These are phyloP conservation scores for Globisporangium cylindrosporum DNA, from an alignment of 352 stramenopile species.

Conservation along the genomic window DNA sequence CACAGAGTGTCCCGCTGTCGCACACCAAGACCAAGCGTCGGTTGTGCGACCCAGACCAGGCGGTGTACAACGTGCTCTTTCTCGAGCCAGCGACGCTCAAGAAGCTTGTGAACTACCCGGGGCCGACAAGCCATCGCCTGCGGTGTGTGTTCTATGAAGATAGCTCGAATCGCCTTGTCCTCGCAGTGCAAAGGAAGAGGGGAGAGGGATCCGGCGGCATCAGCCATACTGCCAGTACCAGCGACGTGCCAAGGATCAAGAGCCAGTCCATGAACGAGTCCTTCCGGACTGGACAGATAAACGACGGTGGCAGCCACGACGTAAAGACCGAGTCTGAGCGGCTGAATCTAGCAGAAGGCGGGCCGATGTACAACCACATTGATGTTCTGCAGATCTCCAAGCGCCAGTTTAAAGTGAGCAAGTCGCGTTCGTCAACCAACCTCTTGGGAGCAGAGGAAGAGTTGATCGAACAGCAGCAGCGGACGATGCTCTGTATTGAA, in stretches of 20 bases:
- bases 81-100: slow-evolving; percentile 60
- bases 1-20: slow-evolving; percentile 12
- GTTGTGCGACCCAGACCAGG: background rate
- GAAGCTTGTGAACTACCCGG: slow-evolving; percentile 49
- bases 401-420: slow-evolving; percentile 21
- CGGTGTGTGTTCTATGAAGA: slow-evolving; percentile 44
- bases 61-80: slow-evolving; percentile 48
- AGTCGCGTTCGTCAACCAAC: background rate
- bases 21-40: slow-evolving; percentile 10
- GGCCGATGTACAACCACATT: slow-evolving; percentile 37
- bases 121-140: slow-evolving; percentile 37
- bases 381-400: slow-evolving; percentile 55
- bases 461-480: slow-evolving; percentile 7
- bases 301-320: background rate
- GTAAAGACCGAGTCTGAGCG: slow-evolving; percentile 6
- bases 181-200: slow-evolving; percentile 25
- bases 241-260: background rate
- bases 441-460: background rate
- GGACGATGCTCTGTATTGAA: slow-evolving; percentile 53
- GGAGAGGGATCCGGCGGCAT: slow-evolving; percentile 3
- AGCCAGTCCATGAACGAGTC: background rate
- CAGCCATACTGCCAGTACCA: slow-evolving; percentile 1
- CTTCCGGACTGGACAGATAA: background rate
- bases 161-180: slow-evolving; percentile 34
- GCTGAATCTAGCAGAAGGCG: slow-evolving; percentile 13